Conservation (phyloP, 1,284 basidiomycete genomes). For the Ceratobasidium sp. region DNA sequence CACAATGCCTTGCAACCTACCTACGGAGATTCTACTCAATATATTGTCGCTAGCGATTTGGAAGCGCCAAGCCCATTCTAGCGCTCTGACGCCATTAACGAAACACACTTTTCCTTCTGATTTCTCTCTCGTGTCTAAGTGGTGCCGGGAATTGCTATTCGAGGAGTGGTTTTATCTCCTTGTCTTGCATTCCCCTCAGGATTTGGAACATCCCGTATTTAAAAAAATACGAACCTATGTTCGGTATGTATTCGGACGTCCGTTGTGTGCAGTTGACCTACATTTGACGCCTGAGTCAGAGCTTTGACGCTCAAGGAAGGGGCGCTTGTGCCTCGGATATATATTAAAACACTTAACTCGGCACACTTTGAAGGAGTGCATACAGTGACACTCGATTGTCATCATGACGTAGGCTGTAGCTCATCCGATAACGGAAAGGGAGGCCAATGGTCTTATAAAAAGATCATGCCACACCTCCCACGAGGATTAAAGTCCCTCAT, state of each 20-base stretch:
- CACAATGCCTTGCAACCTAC: no score
- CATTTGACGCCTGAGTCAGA: neutral
- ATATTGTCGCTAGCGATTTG: no score
- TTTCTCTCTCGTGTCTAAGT: no score
- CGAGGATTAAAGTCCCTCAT: constrained; percentile 11
- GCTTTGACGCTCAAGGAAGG: neutral
- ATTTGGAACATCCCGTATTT: no score
- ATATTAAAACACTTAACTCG: constrained; percentile 2
- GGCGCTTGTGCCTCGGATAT: neutral
- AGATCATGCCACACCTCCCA: constrained; percentile 31
- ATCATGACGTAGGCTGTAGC: constrained; percentile 35
- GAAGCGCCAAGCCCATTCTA: no score
- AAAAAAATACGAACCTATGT: neutral
- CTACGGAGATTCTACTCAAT: no score
- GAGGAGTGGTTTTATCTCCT: no score
- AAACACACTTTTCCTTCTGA: no score
- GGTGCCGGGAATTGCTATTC: no score
- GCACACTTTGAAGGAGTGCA: constrained; percentile 5
- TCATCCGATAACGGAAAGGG: neutral
- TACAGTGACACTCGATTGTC: constrained; percentile 33
- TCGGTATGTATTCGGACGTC: neutral
- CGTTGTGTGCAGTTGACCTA: neutral
- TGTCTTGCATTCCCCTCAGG: no score
- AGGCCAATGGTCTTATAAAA: constrained; percentile 32
- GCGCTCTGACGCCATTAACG: no score